Evolutionary conservation across 345 rosid species (phyloP).

Genomic region (Eucalyptus virginea): DNA sequence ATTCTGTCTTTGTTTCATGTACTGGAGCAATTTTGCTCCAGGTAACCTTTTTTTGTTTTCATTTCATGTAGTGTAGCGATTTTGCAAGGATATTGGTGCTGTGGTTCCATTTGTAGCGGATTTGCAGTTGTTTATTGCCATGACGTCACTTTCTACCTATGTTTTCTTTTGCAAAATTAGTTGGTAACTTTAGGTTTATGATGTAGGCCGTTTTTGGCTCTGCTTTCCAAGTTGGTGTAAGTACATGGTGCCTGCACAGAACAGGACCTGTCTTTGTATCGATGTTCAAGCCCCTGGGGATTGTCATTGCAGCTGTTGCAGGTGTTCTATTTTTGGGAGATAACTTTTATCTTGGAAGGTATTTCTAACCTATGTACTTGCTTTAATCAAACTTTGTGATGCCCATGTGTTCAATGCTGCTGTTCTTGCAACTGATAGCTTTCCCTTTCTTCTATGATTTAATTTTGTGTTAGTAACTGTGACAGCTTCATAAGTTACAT

Average conservation of each 20-base stretch:
- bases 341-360: constrained; percentile 51
- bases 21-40: background rate
- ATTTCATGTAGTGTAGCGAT: background rate
- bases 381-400: background rate
- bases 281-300: constrained; percentile 63
- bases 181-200: background rate
- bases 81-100: background rate
- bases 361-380: background rate
- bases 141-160: background rate
- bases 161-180: background rate
- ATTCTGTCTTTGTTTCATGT: background rate
- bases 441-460: background rate
- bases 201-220: background rate
- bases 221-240: constrained; percentile 44
- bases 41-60: background rate
- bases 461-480: background rate
- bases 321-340: constrained; percentile 42
- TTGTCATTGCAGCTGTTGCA: constrained; percentile 27
- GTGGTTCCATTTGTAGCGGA: background rate
- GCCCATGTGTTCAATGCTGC: background rate
- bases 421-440: background rate
- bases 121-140: background rate
- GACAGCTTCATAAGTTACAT: background rate
- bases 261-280: constrained; percentile 61
- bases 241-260: constrained; percentile 48